A percentile compares a stretch with the other conserved stretches of the same genome.
Conservation (phyloP, 2,329 filamentous ascomycete species). For the Pestalotiopsis sp. region DNA sequence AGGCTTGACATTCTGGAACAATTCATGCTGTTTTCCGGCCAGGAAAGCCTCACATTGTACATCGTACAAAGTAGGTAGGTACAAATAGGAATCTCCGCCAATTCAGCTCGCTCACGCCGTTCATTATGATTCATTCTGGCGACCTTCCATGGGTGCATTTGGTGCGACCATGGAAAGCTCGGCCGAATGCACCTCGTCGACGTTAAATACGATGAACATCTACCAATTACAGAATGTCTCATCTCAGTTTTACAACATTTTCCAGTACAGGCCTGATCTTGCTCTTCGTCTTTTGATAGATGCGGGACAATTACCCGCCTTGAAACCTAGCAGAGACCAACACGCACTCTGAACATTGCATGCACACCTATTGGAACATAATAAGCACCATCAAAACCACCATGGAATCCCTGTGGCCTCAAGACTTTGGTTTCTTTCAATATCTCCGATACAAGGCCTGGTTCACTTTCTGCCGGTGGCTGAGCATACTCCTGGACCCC, state of each 20-base stretch:
- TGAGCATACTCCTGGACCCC: not conserved
- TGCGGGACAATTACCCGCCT: not conserved
- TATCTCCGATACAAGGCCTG: constrained; percentile 13
- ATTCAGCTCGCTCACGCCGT: not conserved
- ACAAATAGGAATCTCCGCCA: not conserved
- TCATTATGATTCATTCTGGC: not conserved
- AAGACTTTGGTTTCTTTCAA: constrained; percentile 12
- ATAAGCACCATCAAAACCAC: not conserved
- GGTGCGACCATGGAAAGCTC: not conserved
- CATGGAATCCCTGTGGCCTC: not conserved
- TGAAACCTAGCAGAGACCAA: not conserved
- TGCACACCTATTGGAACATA: not conserved
- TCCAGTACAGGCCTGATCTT: not conserved
- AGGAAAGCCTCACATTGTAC: not conserved
- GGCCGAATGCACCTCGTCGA: not conserved
- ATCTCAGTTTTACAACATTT: not conserved
- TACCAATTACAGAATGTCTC: not conserved
- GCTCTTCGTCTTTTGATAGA: not conserved
- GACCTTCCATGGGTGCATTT: not conserved
- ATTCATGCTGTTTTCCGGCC: too few species aligned
- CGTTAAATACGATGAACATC: not conserved
- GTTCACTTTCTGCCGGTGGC: constrained; percentile 7
- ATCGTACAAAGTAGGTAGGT: not conserved
- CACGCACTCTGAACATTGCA: not conserved
- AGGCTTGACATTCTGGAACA: not conserved